Base-by-base conservation (phyloP, 2,329 filamentous ascomycete species). In the Didymella lethalis region DNA sequence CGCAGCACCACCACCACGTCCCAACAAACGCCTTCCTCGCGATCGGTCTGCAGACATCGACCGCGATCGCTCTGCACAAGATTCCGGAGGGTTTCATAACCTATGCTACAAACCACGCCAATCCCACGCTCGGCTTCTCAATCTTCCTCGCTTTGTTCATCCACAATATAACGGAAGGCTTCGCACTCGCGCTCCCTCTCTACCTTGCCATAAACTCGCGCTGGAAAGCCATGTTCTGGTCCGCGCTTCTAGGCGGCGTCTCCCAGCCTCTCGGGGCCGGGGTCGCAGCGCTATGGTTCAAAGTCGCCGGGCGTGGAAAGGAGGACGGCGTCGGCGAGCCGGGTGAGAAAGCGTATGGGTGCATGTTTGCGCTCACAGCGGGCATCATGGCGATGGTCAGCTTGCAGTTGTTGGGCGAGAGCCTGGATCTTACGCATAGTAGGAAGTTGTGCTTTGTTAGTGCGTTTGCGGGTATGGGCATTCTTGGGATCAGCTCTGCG, bases 101-200 rank as follows among this genome's bases (percentile, higher is more conserved):
- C 0, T 99, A 96, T 75, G 94, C 95, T 10, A 97, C 95, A 10
- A 99, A 98, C 77, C 95, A 99, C 74, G 94, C 93, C 12, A 98
- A 93, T 75, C 93, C 95, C 0, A 83, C 85, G 0, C 86, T 99
- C 0, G 95, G 95, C 20, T 88, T 97, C 77, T 90, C 91, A 51
- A 92, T 99, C 54, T 99, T 99, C 79, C 86, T 98, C 77, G 94
- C 95, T 0, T 85, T 99, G 7, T 97, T 97, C 74, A 94, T 99
- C 59, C 95, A 99, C 83, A 99, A 98, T 79, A 96, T 99, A 71
- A 93, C 92, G 28, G 95, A 99, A 80, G 95, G 95, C 1, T 98
- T 98, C 74, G 92, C 93, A 62, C 90, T 99, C 85, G 92, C 93
- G 0, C 81, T 99, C 0, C 95, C 95, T 0, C 83, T 99, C 0